Evolutionary conservation across 1,284 basidiomycete genomes (phyloP).

Genomic region (Pseudozyma pruni): DNA sequence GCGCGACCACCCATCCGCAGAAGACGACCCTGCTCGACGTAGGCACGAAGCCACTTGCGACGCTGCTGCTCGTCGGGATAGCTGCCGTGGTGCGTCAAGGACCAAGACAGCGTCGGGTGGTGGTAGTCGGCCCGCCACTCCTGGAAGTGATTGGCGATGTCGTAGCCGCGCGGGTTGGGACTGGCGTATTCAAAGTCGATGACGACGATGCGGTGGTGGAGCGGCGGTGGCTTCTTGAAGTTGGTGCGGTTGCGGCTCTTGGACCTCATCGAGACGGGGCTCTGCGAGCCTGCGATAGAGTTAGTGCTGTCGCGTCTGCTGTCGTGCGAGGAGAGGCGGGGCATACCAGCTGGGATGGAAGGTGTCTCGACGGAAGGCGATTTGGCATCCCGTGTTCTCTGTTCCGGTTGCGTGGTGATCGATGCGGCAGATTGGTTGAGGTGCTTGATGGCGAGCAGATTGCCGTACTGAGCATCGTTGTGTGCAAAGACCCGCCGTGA

Average conservation of each 20-base stretch:
- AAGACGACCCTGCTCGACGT: conserved; percentile 64
- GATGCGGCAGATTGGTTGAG: conserved; percentile 3
- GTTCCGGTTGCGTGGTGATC: conserved; percentile 12
- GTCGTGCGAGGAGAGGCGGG: conserved; percentile 30
- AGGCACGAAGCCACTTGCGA: conserved; percentile 63
- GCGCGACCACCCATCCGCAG: conserved; percentile 50
- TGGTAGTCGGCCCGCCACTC: conserved; percentile 66
- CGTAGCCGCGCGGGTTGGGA: conserved; percentile 62
- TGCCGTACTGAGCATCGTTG: conserved; percentile 65
- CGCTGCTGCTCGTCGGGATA: conserved; percentile 59
- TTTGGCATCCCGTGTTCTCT: conserved; percentile 24
- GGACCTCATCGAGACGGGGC: conserved; percentile 27
- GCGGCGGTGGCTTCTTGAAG: conserved; percentile 33
- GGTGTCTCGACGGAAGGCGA: conserved; percentile 24
- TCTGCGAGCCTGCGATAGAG: conserved; percentile 19
- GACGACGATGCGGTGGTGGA: conserved; percentile 63
- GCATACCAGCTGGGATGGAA: conserved; percentile 52
- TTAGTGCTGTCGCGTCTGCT: conserved; percentile 29
- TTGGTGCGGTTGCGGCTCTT: conserved; percentile 34
- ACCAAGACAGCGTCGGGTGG: conserved; percentile 56
- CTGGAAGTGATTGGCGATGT: conserved; percentile 66
- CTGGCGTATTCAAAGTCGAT: conserved; percentile 66
- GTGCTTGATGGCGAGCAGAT: conserved; percentile 59
- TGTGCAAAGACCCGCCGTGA: conserved; percentile 63
- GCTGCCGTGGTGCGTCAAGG: conserved; percentile 51